Evolutionary conservation across 345 rosid species (phyloP), one percentile per base, ranked within the genome.

Genomic region (Gossypium sturtianum): DNA sequence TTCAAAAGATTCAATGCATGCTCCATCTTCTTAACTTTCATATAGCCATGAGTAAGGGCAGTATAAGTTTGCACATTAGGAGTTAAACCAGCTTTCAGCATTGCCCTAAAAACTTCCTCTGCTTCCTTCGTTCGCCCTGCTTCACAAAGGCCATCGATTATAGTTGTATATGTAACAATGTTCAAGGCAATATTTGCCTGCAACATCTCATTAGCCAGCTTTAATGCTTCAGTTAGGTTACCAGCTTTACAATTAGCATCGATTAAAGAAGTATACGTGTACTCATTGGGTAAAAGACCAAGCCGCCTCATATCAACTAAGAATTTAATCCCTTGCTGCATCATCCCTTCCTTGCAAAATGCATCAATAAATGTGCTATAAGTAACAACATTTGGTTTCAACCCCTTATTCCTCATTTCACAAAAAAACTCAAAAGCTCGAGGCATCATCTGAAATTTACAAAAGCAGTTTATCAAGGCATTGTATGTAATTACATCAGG

Each of bases 361-460:
- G 86, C 90, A 85, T 89, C 96, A 76, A 90, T 83, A 70, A 91
- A 60, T 61, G 93, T 84, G 74, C 91, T 91, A 66, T 91, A 87
- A 74, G 89, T 89, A 52, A 85, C 80, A 79, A 86, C 89, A 80
- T 87, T 86, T 10, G 91, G 90, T 79, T 72, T 85, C 83, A 87
- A 62, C 70, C 82, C 89, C 64, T 68, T 76, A 20, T 10, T 73
- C 80, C 79, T 91, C 89, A 89, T 84, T 83, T 91, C 90, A 44
- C 70, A 62, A 73, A 80, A 80, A 81, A 86, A 89, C 76, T 67
- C 71, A 72, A 91, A 77, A 43, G 91, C 91, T 47, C 38, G 76
- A 54, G 77, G 83, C 82, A 86, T 75, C 53, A 57, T 62, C 59
- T 84, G 78, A 48, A 34, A 80, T 76, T 87, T 86, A 84, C 89